These are phyloP conservation scores for Phylloporus arenicola DNA, from an alignment of 768 basidiomycete genomes.

Conservation along the genomic window DNA sequence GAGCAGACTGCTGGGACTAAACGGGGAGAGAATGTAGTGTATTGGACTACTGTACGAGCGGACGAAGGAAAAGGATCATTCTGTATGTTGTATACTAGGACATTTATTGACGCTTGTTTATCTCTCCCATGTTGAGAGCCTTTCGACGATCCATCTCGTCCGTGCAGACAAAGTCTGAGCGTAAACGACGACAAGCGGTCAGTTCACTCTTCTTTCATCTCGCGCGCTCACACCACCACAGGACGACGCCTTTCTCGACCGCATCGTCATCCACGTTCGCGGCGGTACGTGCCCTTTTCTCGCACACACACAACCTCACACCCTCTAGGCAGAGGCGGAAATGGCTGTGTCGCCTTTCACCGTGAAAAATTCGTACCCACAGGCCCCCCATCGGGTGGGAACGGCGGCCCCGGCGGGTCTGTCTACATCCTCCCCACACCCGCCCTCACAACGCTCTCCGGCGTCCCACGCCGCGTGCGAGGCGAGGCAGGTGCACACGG, in stretches of 20 bases:
- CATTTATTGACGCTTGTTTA: slow-evolving; percentile 11
- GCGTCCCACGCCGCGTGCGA: slow-evolving; percentile 61
- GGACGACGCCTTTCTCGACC: slow-evolving; percentile 80
- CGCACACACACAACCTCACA: not conserved
- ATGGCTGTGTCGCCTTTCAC: slow-evolving; percentile 91
- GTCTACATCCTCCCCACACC: slow-evolving; percentile 80
- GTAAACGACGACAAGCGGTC: slow-evolving; percentile 70
- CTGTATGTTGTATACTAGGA: slow-evolving; percentile 2
- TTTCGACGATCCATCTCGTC: not conserved
- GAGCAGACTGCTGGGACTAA: slow-evolving; percentile 22
- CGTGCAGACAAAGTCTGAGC: slow-evolving; percentile 55
- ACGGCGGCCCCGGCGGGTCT: slow-evolving; percentile 84
- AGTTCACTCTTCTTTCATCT: slow-evolving; percentile 16
- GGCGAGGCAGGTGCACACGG: slow-evolving; percentile 69
- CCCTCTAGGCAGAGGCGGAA: slow-evolving; percentile 70
- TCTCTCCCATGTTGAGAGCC: slow-evolving; percentile 9
- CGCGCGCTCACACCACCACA: slow-evolving; percentile 25
- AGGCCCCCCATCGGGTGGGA: slow-evolving; percentile 91
- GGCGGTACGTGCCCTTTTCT: slow-evolving; percentile 46
- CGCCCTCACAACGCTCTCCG: slow-evolving; percentile 70
- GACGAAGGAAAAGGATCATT: not conserved
- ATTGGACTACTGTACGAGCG: not conserved
- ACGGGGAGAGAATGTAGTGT: slow-evolving; percentile 1
- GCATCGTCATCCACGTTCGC: slow-evolving; percentile 71
- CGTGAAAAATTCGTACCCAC: slow-evolving; percentile 80